Evolutionary conservation across 2,329 filamentous ascomycete species (phyloP), one percentile per base, ranked within the genome.

Genomic region (Westerdykella aurantiaca): DNA sequence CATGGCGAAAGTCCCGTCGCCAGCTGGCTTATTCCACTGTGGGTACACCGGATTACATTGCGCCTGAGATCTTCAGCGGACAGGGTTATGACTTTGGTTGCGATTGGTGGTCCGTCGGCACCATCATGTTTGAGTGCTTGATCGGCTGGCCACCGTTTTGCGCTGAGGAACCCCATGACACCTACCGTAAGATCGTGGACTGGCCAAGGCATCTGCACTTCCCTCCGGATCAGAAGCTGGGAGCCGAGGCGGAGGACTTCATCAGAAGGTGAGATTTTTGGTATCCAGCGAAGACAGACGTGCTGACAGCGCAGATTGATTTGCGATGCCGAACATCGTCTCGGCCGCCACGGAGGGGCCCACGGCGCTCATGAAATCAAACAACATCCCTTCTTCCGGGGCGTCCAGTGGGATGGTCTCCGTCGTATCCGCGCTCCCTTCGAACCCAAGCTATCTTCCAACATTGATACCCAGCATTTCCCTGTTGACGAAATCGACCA

Each of bases 131-230:
- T 61, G 93, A 98, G 71, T 98, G 93, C 69, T 77, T 98, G 55
- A 89, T 98, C 49, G 93, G 93, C 59, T 98, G 93, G 93, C 93
- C 93, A 43, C 93, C 93, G 23, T 98, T 98, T 79, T 98, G 93
- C 68, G 91, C 93, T 16, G 93, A 98, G 68, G 91, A 97, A 66
- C 87, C 89, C 48, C 91, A 95, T 64, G 93, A 97, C 68, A 97
- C 93, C 1, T 98, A 98, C 72, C 85, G 91, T 55, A 98, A 98
- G 79, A 98, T 98, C 68, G 89, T 98, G 59, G 95, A 96, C 72
- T 98, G 93, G 93, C 83, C 88, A 44, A 85, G 95, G 63, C 89
- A 91, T 47, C 74, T 98, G 38, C 95, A 95, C 70, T 97, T 98
- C 76, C 93, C 93, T 0, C 90, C 95, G 48, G 93, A 98, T 68